phyloP scores from a whole-genome alignment of 768 basidiomycete genomes.

The Daedaleopsis nitida region DNA sequence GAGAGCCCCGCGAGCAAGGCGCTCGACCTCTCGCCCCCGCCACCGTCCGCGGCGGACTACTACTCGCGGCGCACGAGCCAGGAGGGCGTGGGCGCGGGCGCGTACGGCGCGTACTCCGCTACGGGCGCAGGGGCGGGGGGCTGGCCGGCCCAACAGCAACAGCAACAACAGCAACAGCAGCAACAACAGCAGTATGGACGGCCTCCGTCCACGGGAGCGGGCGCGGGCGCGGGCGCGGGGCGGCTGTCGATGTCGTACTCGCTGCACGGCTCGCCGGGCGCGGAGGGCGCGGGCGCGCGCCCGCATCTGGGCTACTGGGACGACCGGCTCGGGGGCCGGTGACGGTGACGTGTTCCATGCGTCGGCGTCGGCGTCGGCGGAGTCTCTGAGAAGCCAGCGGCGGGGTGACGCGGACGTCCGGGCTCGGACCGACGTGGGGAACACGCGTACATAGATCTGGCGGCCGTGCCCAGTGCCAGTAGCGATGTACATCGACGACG shows the following conservation, averaged over 20 bases:
- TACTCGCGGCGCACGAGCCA: constrained; percentile 10
- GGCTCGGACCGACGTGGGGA: too few species aligned
- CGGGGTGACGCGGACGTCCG: too few species aligned
- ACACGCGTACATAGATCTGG: too few species aligned
- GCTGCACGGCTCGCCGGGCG: constrained; percentile 12
- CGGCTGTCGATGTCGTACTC: constrained; percentile 13
- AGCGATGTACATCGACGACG: too few species aligned
- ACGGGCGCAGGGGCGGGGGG: too few species aligned
- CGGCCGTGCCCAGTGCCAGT: too few species aligned
- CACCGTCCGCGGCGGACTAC: constrained; percentile 34
- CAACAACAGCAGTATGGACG: neutral
- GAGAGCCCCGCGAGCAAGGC: constrained; percentile 34
- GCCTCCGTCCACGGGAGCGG: too few species aligned
- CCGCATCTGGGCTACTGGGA: constrained; percentile 13
- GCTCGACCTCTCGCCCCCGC: constrained; percentile 31
- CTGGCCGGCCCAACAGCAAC: constrained; percentile 10
- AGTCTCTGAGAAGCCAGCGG: too few species aligned
- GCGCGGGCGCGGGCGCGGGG: too few species aligned
- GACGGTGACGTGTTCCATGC: neutral
- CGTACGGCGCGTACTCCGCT: neutral
- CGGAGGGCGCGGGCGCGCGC: constrained; percentile 10
- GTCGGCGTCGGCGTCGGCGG: too few species aligned
- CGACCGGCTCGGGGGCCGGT: constrained; percentile 15
- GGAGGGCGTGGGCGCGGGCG: neutral
- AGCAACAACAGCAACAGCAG: constrained; percentile 5